A percentile compares a stretch with the other conserved stretches of the same genome.
Conservation (phyloP, 2,329 filamentous ascomycete genomes). For the Zymoseptoria crescenta region DNA sequence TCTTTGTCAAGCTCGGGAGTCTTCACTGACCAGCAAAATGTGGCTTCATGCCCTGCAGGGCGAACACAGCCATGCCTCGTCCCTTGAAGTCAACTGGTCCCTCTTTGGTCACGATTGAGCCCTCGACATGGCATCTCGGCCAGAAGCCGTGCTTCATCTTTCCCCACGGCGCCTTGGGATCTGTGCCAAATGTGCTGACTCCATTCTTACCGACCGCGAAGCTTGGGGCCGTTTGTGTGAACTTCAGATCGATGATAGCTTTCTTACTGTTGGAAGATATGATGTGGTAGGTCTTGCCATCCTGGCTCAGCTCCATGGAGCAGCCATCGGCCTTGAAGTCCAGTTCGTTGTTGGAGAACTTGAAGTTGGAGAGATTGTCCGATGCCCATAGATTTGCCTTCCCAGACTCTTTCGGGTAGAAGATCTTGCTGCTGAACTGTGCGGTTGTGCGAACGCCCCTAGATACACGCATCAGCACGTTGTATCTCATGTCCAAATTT, state of each 20-base stretch:
- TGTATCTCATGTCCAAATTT: constrained; percentile 23
- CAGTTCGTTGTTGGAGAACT: constrained; percentile 75
- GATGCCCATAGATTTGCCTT: constrained; percentile 77
- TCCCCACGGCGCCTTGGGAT: constrained; percentile 81
- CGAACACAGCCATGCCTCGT: constrained; percentile 70
- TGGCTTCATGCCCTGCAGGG: constrained; percentile 96
- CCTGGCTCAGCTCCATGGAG: constrained; percentile 76
- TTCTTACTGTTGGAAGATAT: constrained; percentile 79
- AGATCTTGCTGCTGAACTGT: constrained; percentile 93
- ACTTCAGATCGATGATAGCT: constrained; percentile 76
- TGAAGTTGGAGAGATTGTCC: constrained; percentile 66
- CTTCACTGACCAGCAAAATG: constrained; percentile 68
- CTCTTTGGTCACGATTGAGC: constrained; percentile 73
- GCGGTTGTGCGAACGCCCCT: constrained; percentile 84
- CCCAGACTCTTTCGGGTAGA: constrained; percentile 61
- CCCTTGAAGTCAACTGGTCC: constrained; percentile 78
- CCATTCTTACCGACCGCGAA: constrained; percentile 82
- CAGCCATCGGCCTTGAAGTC: constrained; percentile 82
- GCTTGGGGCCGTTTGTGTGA: constrained; percentile 68
- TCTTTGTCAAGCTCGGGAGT: constrained; percentile 3
- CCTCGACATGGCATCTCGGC: constrained; percentile 76
- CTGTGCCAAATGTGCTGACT: constrained; percentile 76
- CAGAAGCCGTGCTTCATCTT: constrained; percentile 89
- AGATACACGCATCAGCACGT: constrained; percentile 15
- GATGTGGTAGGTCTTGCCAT: constrained; percentile 75